A percentile compares a stretch with the other conserved stretches of the same genome.
Conservation (phyloP, 208 protist genomes). For the Lotmaria passim region DNA sequence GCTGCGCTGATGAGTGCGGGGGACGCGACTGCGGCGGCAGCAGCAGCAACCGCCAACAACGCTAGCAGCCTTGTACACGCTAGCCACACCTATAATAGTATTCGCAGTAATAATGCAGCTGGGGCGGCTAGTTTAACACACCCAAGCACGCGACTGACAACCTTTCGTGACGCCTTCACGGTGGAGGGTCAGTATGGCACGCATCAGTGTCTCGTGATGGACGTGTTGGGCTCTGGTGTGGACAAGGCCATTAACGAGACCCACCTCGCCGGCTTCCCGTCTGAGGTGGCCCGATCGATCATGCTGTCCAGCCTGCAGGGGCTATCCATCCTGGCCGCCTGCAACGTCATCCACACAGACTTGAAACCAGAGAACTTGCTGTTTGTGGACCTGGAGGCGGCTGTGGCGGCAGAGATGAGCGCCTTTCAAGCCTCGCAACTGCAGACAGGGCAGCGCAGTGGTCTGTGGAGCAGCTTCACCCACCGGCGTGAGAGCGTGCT, state of each 20-base stretch:
- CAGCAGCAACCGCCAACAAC: not conserved
- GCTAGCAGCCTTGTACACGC: not conserved
- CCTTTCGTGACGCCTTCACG: constrained; percentile 54
- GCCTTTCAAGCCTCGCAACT: constrained; percentile 36
- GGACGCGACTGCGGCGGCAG: not conserved
- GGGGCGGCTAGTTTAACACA: not conserved
- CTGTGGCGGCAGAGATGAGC: constrained; percentile 39
- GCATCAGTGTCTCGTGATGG: constrained; percentile 95
- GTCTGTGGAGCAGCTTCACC: constrained; percentile 36
- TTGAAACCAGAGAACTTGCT: constrained; percentile 95
- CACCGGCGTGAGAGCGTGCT: constrained; percentile 30
- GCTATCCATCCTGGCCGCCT: constrained; percentile 89
- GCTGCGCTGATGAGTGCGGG: not conserved
- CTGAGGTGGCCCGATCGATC: constrained; percentile 78
- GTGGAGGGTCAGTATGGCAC: constrained; percentile 59
- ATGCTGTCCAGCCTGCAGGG: constrained; percentile 48
- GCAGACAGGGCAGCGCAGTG: constrained; percentile 11
- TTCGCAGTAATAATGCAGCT: not conserved
- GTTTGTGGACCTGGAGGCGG: constrained; percentile 46
- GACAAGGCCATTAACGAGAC: constrained; percentile 91
- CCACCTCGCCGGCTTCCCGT: constrained; percentile 89
- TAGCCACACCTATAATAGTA: not conserved
- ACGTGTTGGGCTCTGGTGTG: constrained; percentile 93
- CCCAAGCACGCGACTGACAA: constrained; percentile 27
- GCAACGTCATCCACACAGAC: constrained; percentile 94